Conservation (phyloP, 805 yeast species). For the Candida lessepsii region DNA sequence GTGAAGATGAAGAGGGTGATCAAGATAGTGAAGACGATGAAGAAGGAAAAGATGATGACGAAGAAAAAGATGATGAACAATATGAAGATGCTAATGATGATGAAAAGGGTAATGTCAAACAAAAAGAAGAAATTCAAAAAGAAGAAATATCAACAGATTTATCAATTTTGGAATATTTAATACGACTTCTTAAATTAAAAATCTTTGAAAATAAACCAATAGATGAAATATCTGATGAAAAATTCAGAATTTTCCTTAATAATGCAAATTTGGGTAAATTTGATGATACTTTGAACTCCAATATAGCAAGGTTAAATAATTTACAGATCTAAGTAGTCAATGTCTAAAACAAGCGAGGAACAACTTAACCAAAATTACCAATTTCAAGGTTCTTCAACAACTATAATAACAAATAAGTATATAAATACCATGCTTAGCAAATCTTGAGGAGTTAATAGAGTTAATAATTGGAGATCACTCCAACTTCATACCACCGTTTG, state of each 20-base stretch:
- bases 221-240: slow-evolving; percentile 61
- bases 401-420: too few relatives aligned
- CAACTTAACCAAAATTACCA: too few relatives aligned
- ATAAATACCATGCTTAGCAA: too few relatives aligned
- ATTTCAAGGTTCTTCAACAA: too few relatives aligned
- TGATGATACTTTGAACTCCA: slow-evolving; percentile 25
- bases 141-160: slow-evolving; percentile 21
- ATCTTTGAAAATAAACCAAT: slow-evolving; percentile 55
- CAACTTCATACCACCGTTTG: too few relatives aligned
- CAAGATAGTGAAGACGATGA: slow-evolving; percentile 23
- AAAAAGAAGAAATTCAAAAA: slow-evolving; percentile 14
- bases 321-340: slow-evolving; percentile 15
- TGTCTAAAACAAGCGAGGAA: too few relatives aligned
- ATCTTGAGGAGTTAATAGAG: too few relatives aligned
- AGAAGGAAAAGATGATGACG: slow-evolving; percentile 12
- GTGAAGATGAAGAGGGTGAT: slow-evolving; percentile 22
- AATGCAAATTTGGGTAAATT: slow-evolving; percentile 1
- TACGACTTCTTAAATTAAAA: slow-evolving; percentile 61
- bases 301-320: slow-evolving; percentile 31
- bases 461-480: too few relatives aligned
- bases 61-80: background rate
- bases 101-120: background rate
- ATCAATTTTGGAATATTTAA: slow-evolving; percentile 61
- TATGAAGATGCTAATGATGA: slow-evolving; percentile 6
- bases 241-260: slow-evolving; percentile 52